Conservation (phyloP, 108 stramenopile species). For the Chaetoceros muelleri region DNA sequence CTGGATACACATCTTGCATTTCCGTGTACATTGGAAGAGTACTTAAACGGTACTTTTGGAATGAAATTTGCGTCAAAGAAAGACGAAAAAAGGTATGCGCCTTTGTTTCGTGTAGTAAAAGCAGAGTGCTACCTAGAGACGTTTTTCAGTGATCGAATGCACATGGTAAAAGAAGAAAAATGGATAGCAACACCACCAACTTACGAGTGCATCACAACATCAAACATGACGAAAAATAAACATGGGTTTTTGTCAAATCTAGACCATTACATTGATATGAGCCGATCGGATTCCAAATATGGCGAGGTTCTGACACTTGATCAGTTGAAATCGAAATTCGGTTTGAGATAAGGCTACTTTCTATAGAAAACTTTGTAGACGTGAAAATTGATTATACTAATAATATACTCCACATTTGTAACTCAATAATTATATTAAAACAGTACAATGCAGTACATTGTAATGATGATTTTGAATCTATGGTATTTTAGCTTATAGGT, state of each 20-base stretch:
- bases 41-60: conserved; percentile 46
- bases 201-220: conserved; percentile 32
- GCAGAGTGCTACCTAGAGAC: conserved; percentile 38
- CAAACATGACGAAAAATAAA: not conserved
- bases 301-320: not conserved
- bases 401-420: too few relatives aligned
- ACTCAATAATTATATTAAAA: too few relatives aligned
- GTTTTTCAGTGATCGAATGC: conserved; percentile 70
- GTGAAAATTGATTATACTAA: too few relatives aligned
- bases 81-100: conserved; percentile 20
- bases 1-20: conserved; percentile 63
- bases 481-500: too few relatives aligned
- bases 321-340: not conserved
- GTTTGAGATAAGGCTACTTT: too few relatives aligned
- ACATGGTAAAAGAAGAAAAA: conserved; percentile 56
- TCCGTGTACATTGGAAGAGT: conserved; percentile 44
- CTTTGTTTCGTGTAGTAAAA: conserved; percentile 55
- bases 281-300: not conserved
- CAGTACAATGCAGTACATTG: too few relatives aligned
- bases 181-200: conserved; percentile 65
- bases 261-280: not conserved
- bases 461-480: too few relatives aligned
- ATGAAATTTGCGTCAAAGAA: conserved; percentile 10
- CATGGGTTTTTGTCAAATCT: not conserved
- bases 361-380: too few relatives aligned